These are phyloP conservation scores for Nemania bipapillata DNA, from an alignment of 2,329 filamentous ascomycete genomes.

Conservation along the genomic window DNA sequence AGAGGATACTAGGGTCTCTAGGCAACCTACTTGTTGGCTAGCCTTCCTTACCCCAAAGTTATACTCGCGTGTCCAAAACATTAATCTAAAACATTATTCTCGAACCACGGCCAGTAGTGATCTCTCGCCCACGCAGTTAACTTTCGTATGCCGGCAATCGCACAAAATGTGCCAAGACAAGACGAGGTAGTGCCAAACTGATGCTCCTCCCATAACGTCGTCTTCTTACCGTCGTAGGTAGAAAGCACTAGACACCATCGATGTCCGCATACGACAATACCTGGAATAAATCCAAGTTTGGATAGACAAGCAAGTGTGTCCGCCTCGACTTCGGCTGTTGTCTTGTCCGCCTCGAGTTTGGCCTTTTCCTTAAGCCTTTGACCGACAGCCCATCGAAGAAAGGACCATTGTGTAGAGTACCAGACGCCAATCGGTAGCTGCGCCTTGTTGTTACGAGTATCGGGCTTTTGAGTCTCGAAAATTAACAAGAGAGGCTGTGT, in stretches of 20 bases:
- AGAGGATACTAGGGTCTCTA: no score
- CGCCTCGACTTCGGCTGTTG: slow-evolving; percentile 2
- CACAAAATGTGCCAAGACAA: background rate
- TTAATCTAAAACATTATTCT: slow-evolving; percentile 16
- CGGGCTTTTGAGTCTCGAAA: slow-evolving; percentile 13
- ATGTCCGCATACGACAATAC: slow-evolving; percentile 11
- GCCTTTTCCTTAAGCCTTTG: slow-evolving; percentile 15
- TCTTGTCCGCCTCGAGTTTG: slow-evolving; percentile 1
- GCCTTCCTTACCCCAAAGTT: background rate
- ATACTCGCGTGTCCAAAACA: slow-evolving; percentile 4
- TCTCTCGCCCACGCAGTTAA: slow-evolving; percentile 9
- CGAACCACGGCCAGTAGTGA: slow-evolving; percentile 16
- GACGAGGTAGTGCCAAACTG: slow-evolving; percentile 13
- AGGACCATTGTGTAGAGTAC: slow-evolving; percentile 23
- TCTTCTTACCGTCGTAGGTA: slow-evolving; percentile 19
- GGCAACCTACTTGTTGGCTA: background rate
- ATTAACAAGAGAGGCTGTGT: slow-evolving; percentile 17
- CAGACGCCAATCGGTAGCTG: slow-evolving; percentile 22
- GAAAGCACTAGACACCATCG: slow-evolving; percentile 19
- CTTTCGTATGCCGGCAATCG: slow-evolving; percentile 9
- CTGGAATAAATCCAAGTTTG: slow-evolving; percentile 21
- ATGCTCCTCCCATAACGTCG: slow-evolving; percentile 7
- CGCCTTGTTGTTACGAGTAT: slow-evolving; percentile 1
- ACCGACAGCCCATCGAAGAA: slow-evolving; percentile 20
- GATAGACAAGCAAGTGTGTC: slow-evolving; percentile 4